Percentiles rank a stretch among this genome's conserved stretches.
phyloP scores from a whole-genome alignment of 2,329 filamentous ascomycete species.

The Beauveria rudraprayagi region DNA sequence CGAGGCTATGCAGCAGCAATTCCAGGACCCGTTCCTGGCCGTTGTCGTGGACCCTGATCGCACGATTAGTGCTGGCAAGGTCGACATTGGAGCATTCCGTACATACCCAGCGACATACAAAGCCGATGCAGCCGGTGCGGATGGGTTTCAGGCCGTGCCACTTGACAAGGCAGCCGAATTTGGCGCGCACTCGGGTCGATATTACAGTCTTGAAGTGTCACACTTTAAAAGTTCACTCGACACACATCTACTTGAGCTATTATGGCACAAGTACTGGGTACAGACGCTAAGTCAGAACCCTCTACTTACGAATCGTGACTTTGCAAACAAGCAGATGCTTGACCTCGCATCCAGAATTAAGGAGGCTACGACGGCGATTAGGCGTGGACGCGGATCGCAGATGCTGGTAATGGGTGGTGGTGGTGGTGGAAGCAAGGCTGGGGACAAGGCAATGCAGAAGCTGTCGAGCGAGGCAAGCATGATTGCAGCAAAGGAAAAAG shows the following conservation, averaged over 20 bases:
- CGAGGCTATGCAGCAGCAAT: conserved; percentile 75
- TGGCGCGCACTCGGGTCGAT: conserved; percentile 80
- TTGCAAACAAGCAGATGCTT: conserved; percentile 82
- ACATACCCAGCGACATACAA: conserved; percentile 76
- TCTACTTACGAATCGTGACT: conserved; percentile 86
- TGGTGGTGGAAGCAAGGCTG: conserved; percentile 38
- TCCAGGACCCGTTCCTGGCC: conserved; percentile 84
- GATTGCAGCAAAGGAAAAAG: conserved; percentile 53
- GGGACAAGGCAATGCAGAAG: conserved; percentile 48
- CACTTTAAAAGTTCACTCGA: conserved; percentile 94
- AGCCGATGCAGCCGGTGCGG: conserved; percentile 22
- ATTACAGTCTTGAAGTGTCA: conserved; percentile 85
- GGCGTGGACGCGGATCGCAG: conserved; percentile 20
- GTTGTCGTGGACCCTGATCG: conserved; percentile 95
- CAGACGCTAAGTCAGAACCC: conserved; percentile 89
- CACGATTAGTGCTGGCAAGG: conserved; percentile 88
- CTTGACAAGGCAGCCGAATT: conserved; percentile 94
- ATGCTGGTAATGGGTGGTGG: conserved; percentile 20
- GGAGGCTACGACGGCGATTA: conserved; percentile 43
- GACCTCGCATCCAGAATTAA: conserved; percentile 79
- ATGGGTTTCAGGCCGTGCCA: conserved; percentile 71
- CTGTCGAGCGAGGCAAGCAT: conserved; percentile 52
- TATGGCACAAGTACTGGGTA: conserved; percentile 99
- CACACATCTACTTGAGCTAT: conserved; percentile 70
- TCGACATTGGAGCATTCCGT: conserved; percentile 94